Conservation (phyloP, 129 eudicot species). For the Lactuca sativa region DNA sequence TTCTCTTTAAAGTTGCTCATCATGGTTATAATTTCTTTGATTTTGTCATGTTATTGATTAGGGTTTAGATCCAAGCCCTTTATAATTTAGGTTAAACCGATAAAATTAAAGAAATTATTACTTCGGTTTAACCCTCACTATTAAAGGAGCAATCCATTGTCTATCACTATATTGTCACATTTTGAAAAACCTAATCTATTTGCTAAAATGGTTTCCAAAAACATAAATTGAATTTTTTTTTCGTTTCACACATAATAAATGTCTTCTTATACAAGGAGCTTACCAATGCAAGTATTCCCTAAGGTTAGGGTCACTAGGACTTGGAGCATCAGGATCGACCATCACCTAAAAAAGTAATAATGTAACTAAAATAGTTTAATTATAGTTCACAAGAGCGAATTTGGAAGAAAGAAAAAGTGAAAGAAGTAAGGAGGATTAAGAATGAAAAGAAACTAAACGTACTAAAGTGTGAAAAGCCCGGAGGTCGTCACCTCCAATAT, state of each 20-base stretch:
- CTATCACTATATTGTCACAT: neutral
- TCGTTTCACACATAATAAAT: neutral
- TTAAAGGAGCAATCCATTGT: too few relatives aligned
- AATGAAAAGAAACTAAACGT: constrained; percentile 6
- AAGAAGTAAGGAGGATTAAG: neutral
- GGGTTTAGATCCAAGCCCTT: too few relatives aligned
- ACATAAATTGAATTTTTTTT: neutral
- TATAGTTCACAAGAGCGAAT: neutral
- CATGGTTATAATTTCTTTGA: neutral
- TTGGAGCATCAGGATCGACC: constrained; percentile 98
- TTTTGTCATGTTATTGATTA: neutral
- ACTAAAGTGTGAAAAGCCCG: constrained; percentile 75
- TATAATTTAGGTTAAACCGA: too few relatives aligned
- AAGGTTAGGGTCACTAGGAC: constrained; percentile 78
- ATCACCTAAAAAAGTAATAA: constrained; percentile 47
- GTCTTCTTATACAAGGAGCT: neutral
- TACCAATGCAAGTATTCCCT: constrained; percentile 91
- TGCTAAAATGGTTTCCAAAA: neutral
- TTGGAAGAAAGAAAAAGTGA: neutral
- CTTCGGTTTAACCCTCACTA: too few relatives aligned
- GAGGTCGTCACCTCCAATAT: constrained; percentile 72
- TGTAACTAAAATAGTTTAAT: constrained; percentile 4
- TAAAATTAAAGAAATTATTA: too few relatives aligned
- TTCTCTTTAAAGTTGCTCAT: constrained; percentile 7
- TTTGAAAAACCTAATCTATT: neutral